These are phyloP conservation scores for Alternaria sp. DNA, from an alignment of 2,329 filamentous ascomycete species.

Conservation along the genomic window DNA sequence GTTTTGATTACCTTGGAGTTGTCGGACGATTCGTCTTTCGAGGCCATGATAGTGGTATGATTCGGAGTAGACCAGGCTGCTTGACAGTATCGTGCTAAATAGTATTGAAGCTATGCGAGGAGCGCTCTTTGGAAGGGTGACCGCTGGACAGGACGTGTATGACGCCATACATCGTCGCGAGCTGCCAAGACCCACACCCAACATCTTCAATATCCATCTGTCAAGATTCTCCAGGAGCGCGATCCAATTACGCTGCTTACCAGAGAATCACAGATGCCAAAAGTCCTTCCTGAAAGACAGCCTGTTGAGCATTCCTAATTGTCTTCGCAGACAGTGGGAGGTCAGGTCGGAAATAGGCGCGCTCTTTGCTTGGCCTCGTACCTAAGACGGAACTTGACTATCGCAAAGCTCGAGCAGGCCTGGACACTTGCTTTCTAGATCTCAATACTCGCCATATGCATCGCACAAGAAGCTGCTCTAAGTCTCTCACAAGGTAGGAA, in stretches of 20 bases:
- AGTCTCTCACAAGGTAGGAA: background rate
- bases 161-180: constrained; percentile 20
- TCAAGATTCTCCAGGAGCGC: background rate
- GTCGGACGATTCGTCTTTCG: constrained; percentile 13
- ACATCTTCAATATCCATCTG: background rate
- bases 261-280: background rate
- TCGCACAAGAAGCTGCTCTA: background rate
- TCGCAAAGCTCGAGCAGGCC: background rate
- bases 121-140: background rate
- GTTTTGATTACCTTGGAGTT: constrained; percentile 47
- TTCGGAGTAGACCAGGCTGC: background rate
- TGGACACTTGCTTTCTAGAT: background rate
- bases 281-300: background rate
- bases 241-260: background rate
- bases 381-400: background rate
- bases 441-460: background rate
- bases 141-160: constrained; percentile 1
- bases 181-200: constrained; percentile 16
- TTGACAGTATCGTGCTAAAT: background rate
- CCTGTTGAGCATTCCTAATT: background rate
- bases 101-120: constrained; percentile 1
- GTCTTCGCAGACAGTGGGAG: background rate
- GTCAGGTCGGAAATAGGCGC: background rate
- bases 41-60: constrained; percentile 21
- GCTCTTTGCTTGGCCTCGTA: background rate